Conservation (phyloP, 306 rosid species). For the Betula pendula region DNA sequence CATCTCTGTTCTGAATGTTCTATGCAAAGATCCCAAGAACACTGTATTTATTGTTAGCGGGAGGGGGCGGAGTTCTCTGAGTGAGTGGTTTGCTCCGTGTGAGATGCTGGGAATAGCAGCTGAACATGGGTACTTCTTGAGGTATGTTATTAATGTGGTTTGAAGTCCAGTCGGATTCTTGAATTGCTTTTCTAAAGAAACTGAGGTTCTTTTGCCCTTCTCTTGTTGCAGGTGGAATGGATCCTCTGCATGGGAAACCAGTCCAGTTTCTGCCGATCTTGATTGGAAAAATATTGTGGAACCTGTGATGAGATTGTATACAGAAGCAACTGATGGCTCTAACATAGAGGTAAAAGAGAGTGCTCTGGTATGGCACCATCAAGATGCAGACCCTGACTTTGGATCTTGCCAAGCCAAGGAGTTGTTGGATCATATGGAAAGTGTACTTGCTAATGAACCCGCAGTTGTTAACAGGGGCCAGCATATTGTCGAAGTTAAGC, state of each 20-base stretch:
- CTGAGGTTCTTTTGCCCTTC: constrained; percentile 6
- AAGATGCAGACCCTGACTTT: constrained; percentile 86
- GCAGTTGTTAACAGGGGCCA: constrained; percentile 71
- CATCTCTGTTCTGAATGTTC: constrained; percentile 54
- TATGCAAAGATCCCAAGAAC: constrained; percentile 74
- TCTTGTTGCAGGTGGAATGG: constrained; percentile 54
- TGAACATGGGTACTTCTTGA: constrained; percentile 81
- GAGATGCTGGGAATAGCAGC: constrained; percentile 79
- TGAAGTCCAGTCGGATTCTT: neutral
- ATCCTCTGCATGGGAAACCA: constrained; percentile 68
- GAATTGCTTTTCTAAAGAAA: neutral
- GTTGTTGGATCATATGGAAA: constrained; percentile 70
- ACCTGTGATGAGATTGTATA: constrained; percentile 72
- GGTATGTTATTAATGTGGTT: constrained; percentile 45
- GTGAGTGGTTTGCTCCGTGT: constrained; percentile 75
- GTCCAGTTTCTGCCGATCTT: constrained; percentile 56
- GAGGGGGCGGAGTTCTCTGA: constrained; percentile 63
- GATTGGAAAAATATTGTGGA: constrained; percentile 79
- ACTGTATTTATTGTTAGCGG: constrained; percentile 82
- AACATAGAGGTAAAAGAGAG: constrained; percentile 70
- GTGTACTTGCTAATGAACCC: constrained; percentile 77
- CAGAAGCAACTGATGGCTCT: constrained; percentile 85
- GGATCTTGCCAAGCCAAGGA: constrained; percentile 90
- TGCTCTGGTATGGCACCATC: constrained; percentile 92
- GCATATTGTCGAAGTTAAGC: constrained; percentile 83